These are phyloP conservation scores for Mrakia gelida DNA, from an alignment of 768 basidiomycete genomes.

Conservation along the genomic window DNA sequence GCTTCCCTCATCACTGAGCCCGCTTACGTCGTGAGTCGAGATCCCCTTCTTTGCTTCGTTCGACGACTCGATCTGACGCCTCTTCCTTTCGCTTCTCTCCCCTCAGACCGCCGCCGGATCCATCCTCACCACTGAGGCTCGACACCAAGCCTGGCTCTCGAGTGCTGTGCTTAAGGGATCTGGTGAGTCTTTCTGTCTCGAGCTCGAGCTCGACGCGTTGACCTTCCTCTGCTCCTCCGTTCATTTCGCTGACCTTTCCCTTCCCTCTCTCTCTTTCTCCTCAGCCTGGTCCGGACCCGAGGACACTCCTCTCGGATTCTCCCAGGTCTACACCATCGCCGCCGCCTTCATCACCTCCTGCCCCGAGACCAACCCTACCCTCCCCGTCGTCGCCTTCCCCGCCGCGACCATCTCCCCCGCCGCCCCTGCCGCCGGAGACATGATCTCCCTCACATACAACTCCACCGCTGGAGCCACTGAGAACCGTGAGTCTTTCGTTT, in stretches of 20 bases:
- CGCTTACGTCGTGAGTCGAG: background rate
- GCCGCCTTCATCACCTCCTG: slow-evolving; percentile 54
- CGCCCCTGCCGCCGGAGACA: slow-evolving; percentile 38
- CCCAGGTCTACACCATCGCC: slow-evolving; percentile 53
- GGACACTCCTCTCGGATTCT: slow-evolving; percentile 51
- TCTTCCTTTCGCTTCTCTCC: slow-evolving; percentile 33
- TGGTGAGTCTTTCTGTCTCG: background rate
- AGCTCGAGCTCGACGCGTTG: too few species aligned
- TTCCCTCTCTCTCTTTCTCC: slow-evolving; percentile 44
- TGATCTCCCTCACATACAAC: slow-evolving; percentile 41
- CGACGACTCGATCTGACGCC: background rate
- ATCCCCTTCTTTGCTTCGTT: background rate
- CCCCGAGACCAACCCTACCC: slow-evolving; percentile 54
- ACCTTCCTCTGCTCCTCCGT: too few species aligned
- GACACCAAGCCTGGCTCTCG: slow-evolving; percentile 61
- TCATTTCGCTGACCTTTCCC: background rate
- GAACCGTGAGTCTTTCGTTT: slow-evolving; percentile 4
- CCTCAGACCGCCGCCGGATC: slow-evolving; percentile 56
- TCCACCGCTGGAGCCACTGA: slow-evolving; percentile 40
- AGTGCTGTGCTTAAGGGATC: background rate
- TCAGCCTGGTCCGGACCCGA: slow-evolving; percentile 60
- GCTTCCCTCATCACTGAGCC: slow-evolving; percentile 23
- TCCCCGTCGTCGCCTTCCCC: slow-evolving; percentile 57
- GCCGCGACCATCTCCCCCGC: slow-evolving; percentile 44
- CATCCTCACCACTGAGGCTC: slow-evolving; percentile 62